phyloP scores from a whole-genome alignment of 345 rosid genomes.

The Citrus hindsii region DNA sequence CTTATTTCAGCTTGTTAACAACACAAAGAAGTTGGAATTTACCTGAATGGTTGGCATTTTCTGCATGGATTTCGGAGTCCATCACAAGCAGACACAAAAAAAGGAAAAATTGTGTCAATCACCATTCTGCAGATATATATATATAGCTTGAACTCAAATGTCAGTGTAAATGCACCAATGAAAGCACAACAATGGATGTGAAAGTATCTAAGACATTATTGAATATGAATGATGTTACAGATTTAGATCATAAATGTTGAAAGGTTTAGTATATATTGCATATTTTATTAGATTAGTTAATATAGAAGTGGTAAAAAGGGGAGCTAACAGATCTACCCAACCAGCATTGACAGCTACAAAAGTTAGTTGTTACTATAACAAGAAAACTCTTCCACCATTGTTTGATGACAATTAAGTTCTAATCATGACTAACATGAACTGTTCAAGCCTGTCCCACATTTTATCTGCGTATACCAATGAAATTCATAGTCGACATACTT shows the following conservation, averaged over 20 bases:
- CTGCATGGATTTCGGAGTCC: conserved; percentile 34
- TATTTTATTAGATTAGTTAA: neutral
- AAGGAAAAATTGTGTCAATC: conserved; percentile 18
- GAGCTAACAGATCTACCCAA: neutral
- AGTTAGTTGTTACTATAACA: neutral
- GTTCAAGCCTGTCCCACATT: neutral
- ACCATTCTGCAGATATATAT: conserved; percentile 3
- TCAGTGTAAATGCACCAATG: neutral
- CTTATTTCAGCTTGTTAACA: neutral
- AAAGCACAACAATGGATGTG: neutral
- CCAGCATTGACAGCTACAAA: neutral
- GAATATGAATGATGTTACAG: neutral
- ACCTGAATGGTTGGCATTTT: conserved; percentile 98
- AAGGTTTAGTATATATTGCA: neutral
- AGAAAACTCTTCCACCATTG: neutral
- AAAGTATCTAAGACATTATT: neutral
- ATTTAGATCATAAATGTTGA: neutral
- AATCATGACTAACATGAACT: neutral
- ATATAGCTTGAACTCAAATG: neutral
- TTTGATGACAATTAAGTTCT: neutral
- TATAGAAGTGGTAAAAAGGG: neutral
- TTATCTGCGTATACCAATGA: neutral
- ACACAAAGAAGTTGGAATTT: conserved; percentile 5
- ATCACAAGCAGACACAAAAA: conserved; percentile 22
- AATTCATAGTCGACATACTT: neutral